Conservation (phyloP, 2,329 filamentous ascomycete genomes). For the Lithohypha guttulata region DNA sequence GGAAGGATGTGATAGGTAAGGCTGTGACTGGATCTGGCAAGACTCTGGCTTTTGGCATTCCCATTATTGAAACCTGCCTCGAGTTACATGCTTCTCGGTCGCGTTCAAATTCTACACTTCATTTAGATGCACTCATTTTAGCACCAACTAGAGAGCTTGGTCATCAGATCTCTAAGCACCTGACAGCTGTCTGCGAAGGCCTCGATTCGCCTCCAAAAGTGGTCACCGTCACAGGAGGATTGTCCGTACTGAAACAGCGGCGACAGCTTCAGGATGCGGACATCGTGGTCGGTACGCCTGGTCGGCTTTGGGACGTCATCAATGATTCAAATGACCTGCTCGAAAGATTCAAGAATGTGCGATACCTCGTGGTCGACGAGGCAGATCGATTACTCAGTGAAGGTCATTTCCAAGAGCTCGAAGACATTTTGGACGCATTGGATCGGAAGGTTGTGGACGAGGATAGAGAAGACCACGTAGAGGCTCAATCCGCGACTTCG, state of each 20-base stretch:
- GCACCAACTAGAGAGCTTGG: slow-evolving; percentile 90
- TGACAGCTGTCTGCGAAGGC: slow-evolving; percentile 61
- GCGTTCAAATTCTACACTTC: slow-evolving; percentile 14
- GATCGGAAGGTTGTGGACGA: slow-evolving; percentile 49
- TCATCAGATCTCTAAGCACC: slow-evolving; percentile 77
- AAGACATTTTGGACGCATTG: slow-evolving; percentile 72
- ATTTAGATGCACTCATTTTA: slow-evolving; percentile 66
- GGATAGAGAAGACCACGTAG: slow-evolving; percentile 35
- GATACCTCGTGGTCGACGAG: slow-evolving; percentile 84
- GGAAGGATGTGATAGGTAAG: slow-evolving; percentile 89
- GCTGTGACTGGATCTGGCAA: slow-evolving; percentile 95
- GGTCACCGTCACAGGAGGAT: slow-evolving; percentile 81
- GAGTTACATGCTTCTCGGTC: slow-evolving; percentile 25
- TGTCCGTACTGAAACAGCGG: slow-evolving; percentile 92
- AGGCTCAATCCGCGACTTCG: slow-evolving; percentile 27
- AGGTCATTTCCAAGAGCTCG: slow-evolving; percentile 89
- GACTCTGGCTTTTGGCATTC: slow-evolving; percentile 87
- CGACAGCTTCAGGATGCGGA: slow-evolving; percentile 73
- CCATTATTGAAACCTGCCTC: slow-evolving; percentile 78
- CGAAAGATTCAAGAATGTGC: slow-evolving; percentile 58
- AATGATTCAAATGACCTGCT: slow-evolving; percentile 62
- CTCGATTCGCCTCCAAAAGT: slow-evolving; percentile 52
- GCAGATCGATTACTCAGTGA: slow-evolving; percentile 85
- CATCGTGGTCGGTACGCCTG: slow-evolving; percentile 86
- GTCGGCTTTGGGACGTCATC: slow-evolving; percentile 87